Evolutionary conservation across 2,329 filamentous ascomycete species (phyloP).

Genomic region (Penicillium polonicum): DNA sequence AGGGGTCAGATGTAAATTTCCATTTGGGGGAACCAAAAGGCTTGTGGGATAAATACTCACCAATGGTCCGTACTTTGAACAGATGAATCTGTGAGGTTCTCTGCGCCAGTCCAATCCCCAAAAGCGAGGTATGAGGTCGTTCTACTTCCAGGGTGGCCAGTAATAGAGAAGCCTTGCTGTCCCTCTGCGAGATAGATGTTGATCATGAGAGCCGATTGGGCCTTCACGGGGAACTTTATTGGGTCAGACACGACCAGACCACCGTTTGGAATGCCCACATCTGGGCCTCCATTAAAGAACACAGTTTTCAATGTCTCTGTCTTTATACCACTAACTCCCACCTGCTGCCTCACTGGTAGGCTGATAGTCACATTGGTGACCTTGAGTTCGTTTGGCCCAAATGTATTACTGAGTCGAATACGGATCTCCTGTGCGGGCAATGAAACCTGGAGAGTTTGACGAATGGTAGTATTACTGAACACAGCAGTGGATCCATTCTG

Average conservation of each 20-base stretch:
- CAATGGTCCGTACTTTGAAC: slow-evolving; percentile 46
- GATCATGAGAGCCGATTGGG: slow-evolving; percentile 56
- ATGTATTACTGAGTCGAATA: slow-evolving; percentile 64
- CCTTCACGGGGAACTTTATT: slow-evolving; percentile 53
- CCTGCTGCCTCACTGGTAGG: slow-evolving; percentile 45
- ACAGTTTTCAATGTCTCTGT: slow-evolving; percentile 53
- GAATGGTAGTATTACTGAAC: slow-evolving; percentile 63
- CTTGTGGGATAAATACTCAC: slow-evolving; percentile 22
- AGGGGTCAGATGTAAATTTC: slow-evolving; percentile 22
- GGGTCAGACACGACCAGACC: slow-evolving; percentile 62
- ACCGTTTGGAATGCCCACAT: slow-evolving; percentile 55
- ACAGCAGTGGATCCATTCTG: slow-evolving; percentile 55
- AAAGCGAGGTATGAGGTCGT: slow-evolving; percentile 60
- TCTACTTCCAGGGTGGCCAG: slow-evolving; percentile 63
- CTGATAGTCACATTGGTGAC: slow-evolving; percentile 61
- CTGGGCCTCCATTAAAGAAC: slow-evolving; percentile 57
- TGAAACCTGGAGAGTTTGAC: slow-evolving; percentile 64
- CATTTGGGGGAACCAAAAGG: not conserved
- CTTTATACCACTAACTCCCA: slow-evolving; percentile 55
- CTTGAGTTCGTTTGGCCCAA: slow-evolving; percentile 59
- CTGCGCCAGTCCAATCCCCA: slow-evolving; percentile 56
- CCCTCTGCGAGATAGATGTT: slow-evolving; percentile 59
- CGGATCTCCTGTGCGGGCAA: slow-evolving; percentile 58
- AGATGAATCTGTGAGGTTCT: slow-evolving; percentile 45
- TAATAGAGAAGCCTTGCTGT: slow-evolving; percentile 58